Base-by-base conservation (phyloP, 805 yeast species). In the Cyberlindnera americana region DNA sequence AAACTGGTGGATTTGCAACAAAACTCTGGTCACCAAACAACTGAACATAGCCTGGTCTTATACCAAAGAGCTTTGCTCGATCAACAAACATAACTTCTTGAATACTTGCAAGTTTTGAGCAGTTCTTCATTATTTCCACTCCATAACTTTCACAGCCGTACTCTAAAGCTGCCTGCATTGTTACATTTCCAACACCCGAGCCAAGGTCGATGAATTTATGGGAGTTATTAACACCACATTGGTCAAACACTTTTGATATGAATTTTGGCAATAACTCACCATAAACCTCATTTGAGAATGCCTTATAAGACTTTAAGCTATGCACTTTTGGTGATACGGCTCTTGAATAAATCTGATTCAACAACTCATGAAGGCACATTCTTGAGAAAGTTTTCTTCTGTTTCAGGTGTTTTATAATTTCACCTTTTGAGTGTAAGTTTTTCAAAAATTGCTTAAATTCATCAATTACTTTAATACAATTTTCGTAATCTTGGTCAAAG, bases 121-220 rank as follows among this genome's bases (percentile, higher is more conserved):
- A 95, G 49, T 81, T 81, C 14, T 73, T 75, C 95, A 89, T 89
- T 34, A 90, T 75, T 57, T 90, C 97, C 61, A 91, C 86, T 1
- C 97, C 97, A 54, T 85, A 87, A 59, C 95, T 81, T 38, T 70
- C 70, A 44, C 89, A 83, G 2, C 96, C 95, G 57, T 76, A 78
- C 53, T 89, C 95, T 25, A 90, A 60, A 0, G 96, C 88, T 0
- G 96, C 95, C 59, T 89, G 96, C 29, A 89, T 72, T 0, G 84
- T 82, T 42, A 96, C 87, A 56, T 90, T 90, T 0, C 96, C 97
- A 13, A 90, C 96, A 13, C 97, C 97, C 0, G 95, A 87, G 0
- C 97, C 97, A 18, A 90, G 67, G 61, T 90, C 97, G 46, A 90
- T 78, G 53, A 88, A 89, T n/a, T 68, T 73, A 31, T 76, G 73